These are phyloP conservation scores for Aspergillus flavus DNA, from an alignment of 2,329 filamentous ascomycete species.

Conservation along the genomic window DNA sequence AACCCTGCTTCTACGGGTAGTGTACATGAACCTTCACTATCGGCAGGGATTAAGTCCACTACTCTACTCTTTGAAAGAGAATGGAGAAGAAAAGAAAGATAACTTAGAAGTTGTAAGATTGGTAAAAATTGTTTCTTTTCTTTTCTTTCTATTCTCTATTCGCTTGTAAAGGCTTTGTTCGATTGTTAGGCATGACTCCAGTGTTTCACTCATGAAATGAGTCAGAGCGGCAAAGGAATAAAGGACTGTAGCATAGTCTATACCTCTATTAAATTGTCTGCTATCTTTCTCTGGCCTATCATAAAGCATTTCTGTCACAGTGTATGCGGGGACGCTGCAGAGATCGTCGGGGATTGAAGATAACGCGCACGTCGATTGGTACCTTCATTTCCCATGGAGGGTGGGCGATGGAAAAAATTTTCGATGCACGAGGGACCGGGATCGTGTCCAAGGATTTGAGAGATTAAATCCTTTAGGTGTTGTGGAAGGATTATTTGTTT, in stretches of 20 bases:
- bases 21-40: neutral
- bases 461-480: neutral
- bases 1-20: neutral
- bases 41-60: neutral
- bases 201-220: neutral
- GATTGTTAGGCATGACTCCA: neutral
- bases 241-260: neutral
- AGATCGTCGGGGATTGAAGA: constrained; percentile 1
- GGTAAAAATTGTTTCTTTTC: neutral
- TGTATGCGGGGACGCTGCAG: neutral
- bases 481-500: neutral
- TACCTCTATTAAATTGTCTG: neutral
- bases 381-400: constrained; percentile 1
- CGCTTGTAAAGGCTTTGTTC: too few species aligned
- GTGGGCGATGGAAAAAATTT: neutral
- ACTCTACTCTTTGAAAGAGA: neutral
- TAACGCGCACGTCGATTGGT: neutral
- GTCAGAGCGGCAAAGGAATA: neutral
- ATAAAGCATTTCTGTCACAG: neutral
- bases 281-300: neutral
- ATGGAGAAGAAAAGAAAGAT: neutral
- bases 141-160: neutral
- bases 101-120: too few species aligned
- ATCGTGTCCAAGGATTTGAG: neutral
- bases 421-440: neutral